Percentiles rank a stretch among this genome's conserved stretches.
Conservation (phyloP, 768 basidiomycete genomes). For the Mrakia gelida region DNA sequence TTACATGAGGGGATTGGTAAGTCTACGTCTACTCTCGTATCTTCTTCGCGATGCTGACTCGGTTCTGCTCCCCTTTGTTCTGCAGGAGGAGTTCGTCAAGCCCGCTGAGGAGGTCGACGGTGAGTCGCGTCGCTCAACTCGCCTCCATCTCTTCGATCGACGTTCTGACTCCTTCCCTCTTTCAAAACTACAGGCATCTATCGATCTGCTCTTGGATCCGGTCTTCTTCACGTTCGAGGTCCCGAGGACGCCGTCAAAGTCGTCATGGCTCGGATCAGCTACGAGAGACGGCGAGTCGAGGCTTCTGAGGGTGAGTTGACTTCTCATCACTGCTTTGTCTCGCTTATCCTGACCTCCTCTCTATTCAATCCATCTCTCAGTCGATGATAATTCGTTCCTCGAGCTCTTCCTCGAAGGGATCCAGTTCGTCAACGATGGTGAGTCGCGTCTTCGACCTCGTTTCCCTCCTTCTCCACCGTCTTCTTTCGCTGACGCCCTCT, state of each 20-base stretch:
- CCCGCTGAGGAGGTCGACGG: slow-evolving; percentile 11
- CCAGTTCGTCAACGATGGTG: slow-evolving; percentile 58
- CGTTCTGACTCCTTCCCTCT: too few species aligned
- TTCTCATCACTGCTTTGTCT: neutral
- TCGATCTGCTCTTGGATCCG: slow-evolving; percentile 55
- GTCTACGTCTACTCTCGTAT: neutral
- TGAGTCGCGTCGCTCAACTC: slow-evolving; percentile 8
- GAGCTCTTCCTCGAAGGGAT: slow-evolving; percentile 49
- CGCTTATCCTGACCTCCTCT: neutral
- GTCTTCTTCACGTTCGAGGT: slow-evolving; percentile 47
- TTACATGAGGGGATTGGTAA: slow-evolving; percentile 67
- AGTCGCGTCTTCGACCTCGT: neutral
- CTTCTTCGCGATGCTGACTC: too few species aligned
- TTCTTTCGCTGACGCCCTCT: too few species aligned
- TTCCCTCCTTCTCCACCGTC: neutral
- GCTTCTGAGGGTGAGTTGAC: slow-evolving; percentile 47
- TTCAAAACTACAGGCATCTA: slow-evolving; percentile 52
- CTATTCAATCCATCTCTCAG: slow-evolving; percentile 5
- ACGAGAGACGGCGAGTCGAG: slow-evolving; percentile 57
- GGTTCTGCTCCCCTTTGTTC: too few species aligned
- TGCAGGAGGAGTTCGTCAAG: slow-evolving; percentile 27
- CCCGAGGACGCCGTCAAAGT: slow-evolving; percentile 63
- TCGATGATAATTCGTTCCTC: slow-evolving; percentile 7
- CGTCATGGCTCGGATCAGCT: slow-evolving; percentile 61
- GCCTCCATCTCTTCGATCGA: neutral